Evolutionary conservation across 495 filamentous ascomycete genomes (phyloP).

Genomic region (Daldinia concentrica): DNA sequence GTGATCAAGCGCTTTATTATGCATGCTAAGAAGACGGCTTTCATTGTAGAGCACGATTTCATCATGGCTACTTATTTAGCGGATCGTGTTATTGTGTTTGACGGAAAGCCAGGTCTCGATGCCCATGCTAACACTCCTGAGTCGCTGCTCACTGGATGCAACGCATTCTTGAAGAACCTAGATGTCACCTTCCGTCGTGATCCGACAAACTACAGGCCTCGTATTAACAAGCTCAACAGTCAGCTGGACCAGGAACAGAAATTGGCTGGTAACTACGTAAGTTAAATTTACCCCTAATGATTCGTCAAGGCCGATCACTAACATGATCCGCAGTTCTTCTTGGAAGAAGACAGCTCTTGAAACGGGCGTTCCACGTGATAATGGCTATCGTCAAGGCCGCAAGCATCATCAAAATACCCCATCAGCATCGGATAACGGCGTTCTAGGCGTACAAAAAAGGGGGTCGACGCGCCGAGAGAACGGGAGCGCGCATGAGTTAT

Average conservation of each 20-base stretch:
- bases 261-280: constrained; percentile 87
- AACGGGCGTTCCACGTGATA: constrained; percentile 57
- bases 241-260: constrained; percentile 99
- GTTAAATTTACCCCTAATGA: constrained; percentile 42
- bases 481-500: constrained; percentile 43
- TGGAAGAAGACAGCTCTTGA: constrained; percentile 82
- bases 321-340: constrained; percentile 72
- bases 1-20: constrained; percentile 99
- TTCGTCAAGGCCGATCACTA: constrained; percentile 11
- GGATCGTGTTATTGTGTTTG: constrained; percentile 98
- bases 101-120: constrained; percentile 88
- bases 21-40: constrained; percentile 99
- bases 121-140: constrained; percentile 89
- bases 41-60: constrained; percentile 99
- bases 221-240: constrained; percentile 97
- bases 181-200: constrained; percentile 99
- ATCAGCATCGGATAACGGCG: constrained; percentile 53
- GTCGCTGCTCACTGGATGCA: constrained; percentile 94
- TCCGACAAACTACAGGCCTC: constrained; percentile 91
- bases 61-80: constrained; percentile 99
- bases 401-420: constrained; percentile 43
- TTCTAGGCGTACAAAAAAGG: constrained; percentile 56
- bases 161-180: constrained; percentile 92
- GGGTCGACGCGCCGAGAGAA: constrained; percentile 39
- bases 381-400: constrained; percentile 45